A percentile compares a stretch with the other conserved stretches of the same genome.
Evolutionary conservation across 176 grass and related monocot genomes (phyloP).

Genomic region (Eragrostis curvula): DNA sequence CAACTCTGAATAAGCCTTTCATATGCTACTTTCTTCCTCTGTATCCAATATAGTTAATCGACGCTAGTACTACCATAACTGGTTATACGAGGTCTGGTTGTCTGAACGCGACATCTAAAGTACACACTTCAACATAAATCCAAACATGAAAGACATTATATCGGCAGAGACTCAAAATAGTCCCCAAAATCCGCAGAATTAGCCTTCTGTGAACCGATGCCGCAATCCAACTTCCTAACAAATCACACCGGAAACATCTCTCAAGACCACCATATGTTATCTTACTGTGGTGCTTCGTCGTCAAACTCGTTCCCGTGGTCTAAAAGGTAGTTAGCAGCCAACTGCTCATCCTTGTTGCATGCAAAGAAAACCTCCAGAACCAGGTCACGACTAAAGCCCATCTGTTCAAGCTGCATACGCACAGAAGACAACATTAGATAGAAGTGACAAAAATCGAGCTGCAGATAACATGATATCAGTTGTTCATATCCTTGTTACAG

Average conservation of each 20-base stretch:
- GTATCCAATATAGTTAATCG: background rate
- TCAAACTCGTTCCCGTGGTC: slow-evolving; percentile 88
- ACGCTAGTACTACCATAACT: background rate
- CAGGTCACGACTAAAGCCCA: slow-evolving; percentile 75
- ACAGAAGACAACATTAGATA: slow-evolving; percentile 5
- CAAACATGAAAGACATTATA: background rate
- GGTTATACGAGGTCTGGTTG: background rate
- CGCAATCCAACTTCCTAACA: background rate
- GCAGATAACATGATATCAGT: background rate
- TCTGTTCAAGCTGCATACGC: slow-evolving; percentile 66
- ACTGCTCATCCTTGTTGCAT: slow-evolving; percentile 82
- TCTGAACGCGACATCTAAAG: background rate
- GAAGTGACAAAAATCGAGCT: background rate
- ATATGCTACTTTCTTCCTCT: background rate
- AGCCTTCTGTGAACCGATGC: background rate
- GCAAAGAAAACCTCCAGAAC: slow-evolving; percentile 86
- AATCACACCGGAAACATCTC: background rate
- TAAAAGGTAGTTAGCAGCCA: slow-evolving; percentile 84
- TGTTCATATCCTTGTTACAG: background rate
- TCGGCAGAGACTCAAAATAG: background rate
- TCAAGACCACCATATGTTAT: background rate
- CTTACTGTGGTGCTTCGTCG: slow-evolving; percentile 31
- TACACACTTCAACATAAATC: background rate
- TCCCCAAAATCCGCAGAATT: background rate
- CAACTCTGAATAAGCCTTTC: background rate